Conservation (phyloP, 148 eudicot genomes). For the Bassia scoparia region DNA sequence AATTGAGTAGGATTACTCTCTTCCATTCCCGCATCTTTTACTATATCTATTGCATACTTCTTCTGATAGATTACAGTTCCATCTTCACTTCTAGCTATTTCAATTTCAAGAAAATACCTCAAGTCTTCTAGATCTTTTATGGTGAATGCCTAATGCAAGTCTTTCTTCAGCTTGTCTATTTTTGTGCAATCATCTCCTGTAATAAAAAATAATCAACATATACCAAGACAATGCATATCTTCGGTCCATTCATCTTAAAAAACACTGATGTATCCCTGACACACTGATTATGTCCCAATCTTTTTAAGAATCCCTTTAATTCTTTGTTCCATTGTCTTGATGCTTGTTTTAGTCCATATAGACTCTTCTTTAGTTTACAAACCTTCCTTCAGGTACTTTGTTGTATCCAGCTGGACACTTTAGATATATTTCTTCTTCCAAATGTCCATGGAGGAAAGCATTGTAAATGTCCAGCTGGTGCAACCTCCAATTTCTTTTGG, state of each 20-base stretch:
- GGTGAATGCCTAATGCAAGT: not conserved
- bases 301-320: not conserved
- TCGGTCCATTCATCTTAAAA: not conserved
- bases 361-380: not conserved
- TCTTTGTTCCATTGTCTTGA: not conserved
- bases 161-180: not conserved
- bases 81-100: not conserved
- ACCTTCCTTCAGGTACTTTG: not conserved
- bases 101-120: not conserved
- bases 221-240: not conserved
- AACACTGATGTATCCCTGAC: not conserved
- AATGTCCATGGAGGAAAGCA: not conserved
- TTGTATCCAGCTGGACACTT: not conserved
- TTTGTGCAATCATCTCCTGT: not conserved
- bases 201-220: not conserved
- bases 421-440: not conserved
- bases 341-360: not conserved
- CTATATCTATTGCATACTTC: not conserved
- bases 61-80: not conserved
- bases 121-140: not conserved
- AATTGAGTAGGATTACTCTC: fast-evolving
- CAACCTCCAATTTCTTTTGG: not conserved
- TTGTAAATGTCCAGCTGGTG: not conserved
- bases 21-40: not conserved
- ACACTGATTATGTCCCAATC: not conserved